Evolutionary conservation across 768 basidiomycete genomes (phyloP).

Genomic region (Antrodiella citrinella): DNA sequence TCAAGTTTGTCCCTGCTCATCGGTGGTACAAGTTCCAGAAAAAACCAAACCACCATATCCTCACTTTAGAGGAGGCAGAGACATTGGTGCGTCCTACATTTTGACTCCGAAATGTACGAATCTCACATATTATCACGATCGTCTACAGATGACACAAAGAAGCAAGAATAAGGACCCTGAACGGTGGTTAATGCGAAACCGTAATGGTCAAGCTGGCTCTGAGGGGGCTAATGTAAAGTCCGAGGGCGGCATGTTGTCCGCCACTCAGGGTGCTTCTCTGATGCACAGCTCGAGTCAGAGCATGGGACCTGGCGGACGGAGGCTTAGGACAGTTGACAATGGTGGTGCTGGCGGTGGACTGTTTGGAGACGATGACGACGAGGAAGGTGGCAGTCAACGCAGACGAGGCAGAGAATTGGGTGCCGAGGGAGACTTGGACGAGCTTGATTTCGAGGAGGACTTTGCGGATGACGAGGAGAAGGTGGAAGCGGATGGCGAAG

Average conservation of each 20-base stretch:
- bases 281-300: slow-evolving; percentile 46
- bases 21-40: slow-evolving; percentile 94
- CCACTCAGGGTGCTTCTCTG: slow-evolving; percentile 35
- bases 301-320: slow-evolving; percentile 61
- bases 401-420: slow-evolving; percentile 53
- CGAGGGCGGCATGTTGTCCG: slow-evolving; percentile 31
- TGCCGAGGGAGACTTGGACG: slow-evolving; percentile 76
- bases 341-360: slow-evolving; percentile 39
- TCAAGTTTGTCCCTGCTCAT: slow-evolving; percentile 83
- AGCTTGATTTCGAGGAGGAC: slow-evolving; percentile 75
- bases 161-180: slow-evolving; percentile 73
- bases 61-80: slow-evolving; percentile 60
- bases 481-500: slow-evolving; percentile 52
- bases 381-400: slow-evolving; percentile 36
- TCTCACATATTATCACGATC: slow-evolving; percentile 7
- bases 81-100: slow-evolving; percentile 41
- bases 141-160: slow-evolving; percentile 36
- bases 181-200: slow-evolving; percentile 57
- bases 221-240: slow-evolving; percentile 63
- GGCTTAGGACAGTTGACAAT: slow-evolving; percentile 57
- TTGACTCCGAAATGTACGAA: not conserved
- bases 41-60: slow-evolving; percentile 66
- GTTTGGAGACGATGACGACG: slow-evolving; percentile 61
- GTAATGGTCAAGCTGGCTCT: slow-evolving; percentile 52
- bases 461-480: slow-evolving; percentile 86